Evolutionary conservation across 2,329 filamentous ascomycete species (phyloP), one percentile per base, ranked within the genome.

Genomic region (Aspergillus felis): DNA sequence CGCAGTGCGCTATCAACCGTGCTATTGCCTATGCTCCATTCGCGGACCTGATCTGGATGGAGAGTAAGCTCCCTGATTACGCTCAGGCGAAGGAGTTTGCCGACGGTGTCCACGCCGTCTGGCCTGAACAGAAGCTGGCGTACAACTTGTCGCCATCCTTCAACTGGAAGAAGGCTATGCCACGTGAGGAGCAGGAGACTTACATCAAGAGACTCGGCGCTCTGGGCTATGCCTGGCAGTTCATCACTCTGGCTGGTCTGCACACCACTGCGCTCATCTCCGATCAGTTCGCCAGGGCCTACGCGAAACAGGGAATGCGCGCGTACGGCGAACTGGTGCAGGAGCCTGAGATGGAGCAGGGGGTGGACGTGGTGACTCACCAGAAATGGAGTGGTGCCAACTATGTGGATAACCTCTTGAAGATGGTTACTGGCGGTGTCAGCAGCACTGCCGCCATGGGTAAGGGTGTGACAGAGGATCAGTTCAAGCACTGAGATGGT

Each of bases 131-230:
- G 77, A 99, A 99, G 75, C 89, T 99, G 59, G 89, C 94, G 4
- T 99, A 99, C 82, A 99, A 99, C 82, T 88, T 99, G 63, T 97
- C 92, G 0, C 94, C 94, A 29, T 96, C 92, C 3, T 99, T 99
- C 88, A 99, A 99, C 86, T 99, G 94, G 94, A 97, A 97, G 82
- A 84, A 92, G 57, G 94, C 93, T 68, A 97, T 97, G 92, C 84
- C 91, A 48, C 86, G 89, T 64, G 82, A 84, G 54, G 93, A 97
- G 75, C 94, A 99, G 79, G 91, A 96, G 80, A 99, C 94, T 22
- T 99, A 97, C 81, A 99, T 99, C 80, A 82, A 87, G 62, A 90
- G 94, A 46, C 89, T 99, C 44, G 92, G 87, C 60, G 71, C 80
- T 61, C 85, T 99, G 51, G 94, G 94, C 62, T 99, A 99, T 85